phyloP scores from a whole-genome alignment of 75 land plant species.

The Chamaecyparis obtusa region DNA sequence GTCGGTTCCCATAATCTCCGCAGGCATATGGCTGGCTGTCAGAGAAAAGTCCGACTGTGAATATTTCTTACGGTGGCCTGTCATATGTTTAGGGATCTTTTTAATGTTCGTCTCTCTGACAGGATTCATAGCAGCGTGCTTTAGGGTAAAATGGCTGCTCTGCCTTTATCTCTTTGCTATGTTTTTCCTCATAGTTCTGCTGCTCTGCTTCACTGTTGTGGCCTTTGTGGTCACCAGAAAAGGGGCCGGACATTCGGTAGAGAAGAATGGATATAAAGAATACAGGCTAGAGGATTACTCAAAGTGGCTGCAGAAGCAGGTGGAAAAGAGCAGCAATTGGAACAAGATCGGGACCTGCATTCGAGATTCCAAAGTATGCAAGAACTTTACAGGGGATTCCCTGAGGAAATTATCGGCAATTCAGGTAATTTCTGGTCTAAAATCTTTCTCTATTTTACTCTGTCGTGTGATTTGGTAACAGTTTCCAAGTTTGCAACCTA shows the following conservation, averaged over 20 bases:
- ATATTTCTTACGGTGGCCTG: constrained; percentile 26
- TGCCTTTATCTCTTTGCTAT: constrained; percentile 28
- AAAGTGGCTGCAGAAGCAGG: constrained; percentile 33
- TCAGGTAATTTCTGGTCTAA: constrained; percentile 32
- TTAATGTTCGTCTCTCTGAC: constrained; percentile 29
- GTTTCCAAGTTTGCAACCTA: background rate
- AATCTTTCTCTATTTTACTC: background rate
- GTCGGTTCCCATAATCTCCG: constrained; percentile 33
- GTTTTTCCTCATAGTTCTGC: constrained; percentile 34
- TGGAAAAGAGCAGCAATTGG: constrained; percentile 31
- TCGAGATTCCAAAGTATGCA: constrained; percentile 30
- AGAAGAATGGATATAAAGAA: constrained; percentile 29
- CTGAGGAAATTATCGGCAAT: constrained; percentile 32
- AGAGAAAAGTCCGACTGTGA: constrained; percentile 26
- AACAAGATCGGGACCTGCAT: constrained; percentile 28
- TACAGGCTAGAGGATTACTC: constrained; percentile 36
- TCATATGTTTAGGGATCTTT: constrained; percentile 29
- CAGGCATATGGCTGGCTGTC: constrained; percentile 33
- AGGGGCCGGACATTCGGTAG: constrained; percentile 22
- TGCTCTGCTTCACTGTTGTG: constrained; percentile 42
- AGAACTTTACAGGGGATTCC: background rate
- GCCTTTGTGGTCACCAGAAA: constrained; percentile 40
- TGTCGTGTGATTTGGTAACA: background rate
- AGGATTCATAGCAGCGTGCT: constrained; percentile 35
- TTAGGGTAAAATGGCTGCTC: constrained; percentile 21